A percentile compares a stretch with the other conserved stretches of the same genome.
Conservation (phyloP, 805 yeast species). For the Grigorovia humatica region DNA sequence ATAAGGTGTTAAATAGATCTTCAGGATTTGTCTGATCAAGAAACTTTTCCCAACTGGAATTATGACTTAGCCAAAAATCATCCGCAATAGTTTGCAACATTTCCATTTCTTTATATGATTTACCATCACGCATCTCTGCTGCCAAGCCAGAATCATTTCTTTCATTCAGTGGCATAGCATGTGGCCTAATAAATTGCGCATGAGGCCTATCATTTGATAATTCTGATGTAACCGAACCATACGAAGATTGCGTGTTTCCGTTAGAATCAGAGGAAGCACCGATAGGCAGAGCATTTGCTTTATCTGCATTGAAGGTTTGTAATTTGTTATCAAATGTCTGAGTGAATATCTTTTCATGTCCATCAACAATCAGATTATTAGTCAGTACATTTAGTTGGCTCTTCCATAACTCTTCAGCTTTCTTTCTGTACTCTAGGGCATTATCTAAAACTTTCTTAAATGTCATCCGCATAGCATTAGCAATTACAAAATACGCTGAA, state of each 20-base stretch:
- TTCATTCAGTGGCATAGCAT: background rate
- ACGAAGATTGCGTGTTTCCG: background rate
- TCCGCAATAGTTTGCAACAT: conserved; percentile 11
- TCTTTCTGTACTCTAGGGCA: conserved; percentile 11
- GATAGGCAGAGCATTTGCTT: background rate
- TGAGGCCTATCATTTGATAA: background rate
- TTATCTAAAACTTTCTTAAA: conserved; percentile 9
- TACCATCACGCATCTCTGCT: background rate
- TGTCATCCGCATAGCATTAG: conserved; percentile 7
- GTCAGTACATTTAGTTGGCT: background rate
- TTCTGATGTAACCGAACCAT: background rate
- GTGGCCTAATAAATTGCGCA: background rate
- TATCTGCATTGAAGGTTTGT: background rate
- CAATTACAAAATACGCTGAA: conserved; percentile 4
- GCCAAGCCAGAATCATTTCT: background rate
- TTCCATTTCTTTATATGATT: conserved; percentile 4
- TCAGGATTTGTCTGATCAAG: conserved; percentile 1
- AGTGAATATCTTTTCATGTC: background rate
- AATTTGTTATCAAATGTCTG: no score
- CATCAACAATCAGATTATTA: background rate
- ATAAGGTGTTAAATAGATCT: background rate
- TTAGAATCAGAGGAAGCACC: background rate
- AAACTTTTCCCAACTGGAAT: conserved; percentile 11
- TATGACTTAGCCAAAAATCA: conserved; percentile 16
- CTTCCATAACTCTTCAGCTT: conserved; percentile 11